These are phyloP conservation scores for Leccinum pachyderme DNA, from an alignment of 1,284 basidiomycete species.

Conservation along the genomic window DNA sequence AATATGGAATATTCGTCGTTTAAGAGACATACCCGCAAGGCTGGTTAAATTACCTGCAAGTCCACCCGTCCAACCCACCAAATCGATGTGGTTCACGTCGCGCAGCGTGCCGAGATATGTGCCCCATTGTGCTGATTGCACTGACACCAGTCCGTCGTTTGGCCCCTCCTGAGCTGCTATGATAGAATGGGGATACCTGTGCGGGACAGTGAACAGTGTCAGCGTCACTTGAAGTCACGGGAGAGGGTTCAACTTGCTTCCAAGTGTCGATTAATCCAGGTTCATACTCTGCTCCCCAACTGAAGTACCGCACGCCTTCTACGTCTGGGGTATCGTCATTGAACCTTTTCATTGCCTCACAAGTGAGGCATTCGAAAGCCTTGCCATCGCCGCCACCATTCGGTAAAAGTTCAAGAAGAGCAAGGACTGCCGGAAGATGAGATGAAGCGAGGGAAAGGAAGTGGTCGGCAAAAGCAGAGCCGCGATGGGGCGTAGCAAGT, in stretches of 20 bases:
- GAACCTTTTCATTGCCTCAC: slow-evolving; percentile 85
- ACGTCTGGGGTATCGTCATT: slow-evolving; percentile 83
- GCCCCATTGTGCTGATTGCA: slow-evolving; percentile 83
- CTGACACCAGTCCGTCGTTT: slow-evolving; percentile 89
- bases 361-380: slow-evolving; percentile 86
- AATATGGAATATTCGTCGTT: not conserved
- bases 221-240: not conserved
- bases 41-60: slow-evolving; percentile 76
- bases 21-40: slow-evolving; percentile 17
- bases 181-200: slow-evolving; percentile 76
- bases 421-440: slow-evolving; percentile 60
- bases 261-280: slow-evolving; percentile 89
- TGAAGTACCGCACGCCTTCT: slow-evolving; percentile 80
- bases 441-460: slow-evolving; percentile 81
- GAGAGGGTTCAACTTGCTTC: slow-evolving; percentile 47
- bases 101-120: slow-evolving; percentile 84
- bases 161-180: slow-evolving; percentile 87
- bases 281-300: slow-evolving; percentile 89
- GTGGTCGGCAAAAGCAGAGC: slow-evolving; percentile 92
- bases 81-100: slow-evolving; percentile 90
- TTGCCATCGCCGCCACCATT: slow-evolving; percentile 84
- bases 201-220: not conserved
- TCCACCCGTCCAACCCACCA: slow-evolving; percentile 73
- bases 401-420: slow-evolving; percentile 75
- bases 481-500: slow-evolving; percentile 91